Base-by-base conservation (phyloP, 139 green algal species). In the Coelastrella sp. region DNA sequence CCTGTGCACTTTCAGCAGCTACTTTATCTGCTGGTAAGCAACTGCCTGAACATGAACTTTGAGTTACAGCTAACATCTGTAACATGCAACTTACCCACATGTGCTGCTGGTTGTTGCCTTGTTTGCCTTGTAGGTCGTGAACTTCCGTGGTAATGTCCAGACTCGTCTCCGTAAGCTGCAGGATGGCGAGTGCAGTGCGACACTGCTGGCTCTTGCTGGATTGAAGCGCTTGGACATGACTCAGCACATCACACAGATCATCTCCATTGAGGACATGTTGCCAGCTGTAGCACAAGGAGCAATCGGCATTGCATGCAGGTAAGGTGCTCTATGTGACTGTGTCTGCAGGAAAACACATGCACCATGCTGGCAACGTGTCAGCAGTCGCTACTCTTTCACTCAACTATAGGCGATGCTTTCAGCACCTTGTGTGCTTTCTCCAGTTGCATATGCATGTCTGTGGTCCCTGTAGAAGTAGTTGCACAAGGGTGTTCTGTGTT, bases 221-320 rank as follows among this genome's bases (percentile, higher is more conserved):
- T 8, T 99, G 2, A 99, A 98, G 93, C 94, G 97, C 34, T 91
- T 99, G 85, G 93, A 95, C 91, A 93, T 99, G 93, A 94, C 89
- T 2, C 89, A 99, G 89, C 95, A 99, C 91, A 95, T 96, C 79
- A 99, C 96, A 45, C 76, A 88, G 45, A 95, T 98, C 64, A 92
- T 99, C 9, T 45, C 48, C 32, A 92, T 92, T 19, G 96, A 99
- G 1, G 96, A 98, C 62, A 99, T 99, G 97, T 91, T 99, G 51
- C 97, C 97, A 23, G 97, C 97, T 25, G 96, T 99, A 4, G 94
- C 96, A 21, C 93, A 98, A 92, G 97, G 97, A 13, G 97, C 97
- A 67, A 99, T 99, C 76, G 97, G 97, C 84, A 99, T 99, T 81
- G 96, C 97, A 13, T 99, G 97, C 92, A 79, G 71, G 71, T 79